Evolutionary conservation across 2,329 filamentous ascomycete species (phyloP), one percentile per base, ranked within the genome.

Genomic region (Pseudogymnoascus sp.): DNA sequence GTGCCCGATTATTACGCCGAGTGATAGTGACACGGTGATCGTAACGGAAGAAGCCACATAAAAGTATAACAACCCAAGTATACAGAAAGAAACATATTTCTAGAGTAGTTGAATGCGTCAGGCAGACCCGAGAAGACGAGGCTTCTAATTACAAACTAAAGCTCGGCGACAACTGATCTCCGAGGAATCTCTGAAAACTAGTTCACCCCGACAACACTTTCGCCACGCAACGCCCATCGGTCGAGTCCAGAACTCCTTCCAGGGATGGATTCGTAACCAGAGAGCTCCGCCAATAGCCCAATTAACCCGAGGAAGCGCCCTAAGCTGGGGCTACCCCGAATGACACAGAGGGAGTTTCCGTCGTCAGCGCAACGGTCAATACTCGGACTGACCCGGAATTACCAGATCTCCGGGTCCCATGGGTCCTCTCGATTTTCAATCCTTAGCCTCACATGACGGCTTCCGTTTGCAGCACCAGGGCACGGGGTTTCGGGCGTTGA

Each of bases 311-410:
- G 21, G 50, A 33, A 56, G 50, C 50, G 26, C 50, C 50, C 50
- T 19, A 33, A 13, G 10, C 10, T 56, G 50, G 50, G 33, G 26
- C 50, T 19, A 6, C 29, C 26, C 50, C 50, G 46, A 56, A 56
- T 33, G 5, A 19, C 50, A 33, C 50, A 19, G 50, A 33, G 29
- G 50, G n/a, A 53, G 50, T 33, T 56, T 33, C 50, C 50, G 50
- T 33, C 50, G 50, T 56, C 50, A 56, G 50, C 50, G 29, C 50
- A 56, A 56, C 50, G 50, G 50, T 33, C 50, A 56, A 56, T 56
- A 56, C n/a, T 56, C 50, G 29, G 50, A 56, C 50, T 56, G 26
- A 56, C 29, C 50, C 26, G 50, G 50, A 15, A 29, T 56, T 33
- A 56, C 50, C 50, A 56, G 26, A 56, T 33, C 50, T 33, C 17